phyloP scores from a whole-genome alignment of 169 alveolate species.

The Fabrea salina region DNA sequence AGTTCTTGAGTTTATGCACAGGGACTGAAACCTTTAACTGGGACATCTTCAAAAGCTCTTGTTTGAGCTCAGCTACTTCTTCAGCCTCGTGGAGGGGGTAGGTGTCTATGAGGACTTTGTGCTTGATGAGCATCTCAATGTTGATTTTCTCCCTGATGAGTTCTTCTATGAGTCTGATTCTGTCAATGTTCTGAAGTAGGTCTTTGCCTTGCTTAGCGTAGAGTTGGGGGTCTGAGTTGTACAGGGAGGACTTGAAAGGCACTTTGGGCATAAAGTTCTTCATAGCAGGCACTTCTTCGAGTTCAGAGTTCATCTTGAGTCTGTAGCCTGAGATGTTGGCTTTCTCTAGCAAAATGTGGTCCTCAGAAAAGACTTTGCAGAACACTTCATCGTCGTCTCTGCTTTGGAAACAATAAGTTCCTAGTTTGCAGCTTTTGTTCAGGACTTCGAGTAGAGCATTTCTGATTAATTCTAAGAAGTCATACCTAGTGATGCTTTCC shows the following conservation, averaged over 20 bases:
- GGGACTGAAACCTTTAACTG: slow-evolving; percentile 4
- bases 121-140: background rate
- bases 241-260: background rate
- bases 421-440: slow-evolving; percentile 11
- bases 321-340: background rate
- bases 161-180: slow-evolving; percentile 12
- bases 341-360: background rate
- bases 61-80: slow-evolving; percentile 12
- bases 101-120: background rate
- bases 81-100: slow-evolving; percentile 25
- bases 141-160: background rate
- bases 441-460: slow-evolving; percentile 19
- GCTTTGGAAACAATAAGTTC: slow-evolving; percentile 23
- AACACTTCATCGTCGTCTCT: slow-evolving; percentile 30
- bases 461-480: background rate
- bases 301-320: background rate
- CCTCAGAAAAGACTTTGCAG: background rate
- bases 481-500: background rate
- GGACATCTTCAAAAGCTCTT: background rate
- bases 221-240: background rate
- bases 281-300: background rate
- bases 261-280: slow-evolving; percentile 17
- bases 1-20: slow-evolving; percentile 19
- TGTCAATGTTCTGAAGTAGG: slow-evolving; percentile 30
- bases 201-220: background rate